Conservation (phyloP, 257 asterid genomes). For the Nicotiana paniculata region DNA sequence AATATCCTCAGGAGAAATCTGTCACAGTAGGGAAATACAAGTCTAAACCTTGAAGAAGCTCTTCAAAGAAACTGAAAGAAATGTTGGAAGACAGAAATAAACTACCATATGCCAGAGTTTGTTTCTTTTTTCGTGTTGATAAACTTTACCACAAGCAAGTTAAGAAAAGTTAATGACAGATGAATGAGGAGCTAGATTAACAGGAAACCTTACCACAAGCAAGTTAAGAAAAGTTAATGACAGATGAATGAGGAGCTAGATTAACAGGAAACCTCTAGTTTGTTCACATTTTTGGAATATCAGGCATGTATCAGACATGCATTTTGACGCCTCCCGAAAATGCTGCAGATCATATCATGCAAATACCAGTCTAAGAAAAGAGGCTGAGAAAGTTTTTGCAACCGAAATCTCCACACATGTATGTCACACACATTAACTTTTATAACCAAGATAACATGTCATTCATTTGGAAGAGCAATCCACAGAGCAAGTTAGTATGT, state of each 20-base stretch:
- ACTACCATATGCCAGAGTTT: not conserved
- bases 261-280: not conserved
- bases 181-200: not conserved
- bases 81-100: not conserved
- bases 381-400: not conserved
- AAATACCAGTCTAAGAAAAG: not conserved
- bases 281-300: not conserved
- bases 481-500: not conserved
- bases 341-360: conserved; percentile 3
- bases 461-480: not conserved
- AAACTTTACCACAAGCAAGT: not conserved
- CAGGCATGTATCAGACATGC: not conserved
- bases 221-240: not conserved
- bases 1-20: conserved; percentile 87
- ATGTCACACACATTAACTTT: not conserved
- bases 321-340: not conserved
- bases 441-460: not conserved
- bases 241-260: not conserved
- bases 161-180: not conserved
- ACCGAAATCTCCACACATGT: not conserved
- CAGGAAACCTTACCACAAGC: not conserved
- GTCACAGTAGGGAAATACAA: conserved; percentile 5
- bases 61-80: not conserved
- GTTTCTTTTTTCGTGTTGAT: not conserved
- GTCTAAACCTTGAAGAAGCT: conserved; percentile 2